Percentiles rank a stretch among this genome's conserved stretches.
Conservation (phyloP, 163 green algal genomes). For the Scenedesmus sp. region DNA sequence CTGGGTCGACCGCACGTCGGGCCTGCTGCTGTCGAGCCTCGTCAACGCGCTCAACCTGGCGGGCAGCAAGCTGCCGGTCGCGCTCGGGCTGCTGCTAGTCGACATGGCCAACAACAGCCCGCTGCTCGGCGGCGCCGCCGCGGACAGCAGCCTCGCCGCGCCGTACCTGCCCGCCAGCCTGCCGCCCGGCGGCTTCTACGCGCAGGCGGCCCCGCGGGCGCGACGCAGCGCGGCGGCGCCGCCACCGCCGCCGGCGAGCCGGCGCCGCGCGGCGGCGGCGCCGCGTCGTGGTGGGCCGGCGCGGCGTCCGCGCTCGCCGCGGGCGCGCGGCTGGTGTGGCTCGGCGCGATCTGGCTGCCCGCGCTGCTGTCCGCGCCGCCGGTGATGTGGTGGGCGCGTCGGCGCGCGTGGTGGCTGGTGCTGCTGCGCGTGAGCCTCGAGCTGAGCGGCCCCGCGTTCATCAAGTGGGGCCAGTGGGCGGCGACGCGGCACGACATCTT, state of each 20-base stretch:
- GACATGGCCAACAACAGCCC: constrained; percentile 51
- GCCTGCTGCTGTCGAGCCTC: constrained; percentile 42
- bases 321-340: constrained; percentile 48
- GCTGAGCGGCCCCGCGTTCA: constrained; percentile 75
- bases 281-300: not conserved
- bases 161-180: not conserved
- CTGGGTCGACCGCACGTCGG: constrained; percentile 14
- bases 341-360: constrained; percentile 67
- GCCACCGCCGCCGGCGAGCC: not conserved
- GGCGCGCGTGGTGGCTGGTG: constrained; percentile 62
- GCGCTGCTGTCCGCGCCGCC: constrained; percentile 58
- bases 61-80: constrained; percentile 49
- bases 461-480: constrained; percentile 97
- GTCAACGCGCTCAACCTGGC: constrained; percentile 52
- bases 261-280: not conserved
- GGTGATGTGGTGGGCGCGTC: constrained; percentile 48
- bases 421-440: constrained; percentile 68
- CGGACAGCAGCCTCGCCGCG: constrained; percentile 11
- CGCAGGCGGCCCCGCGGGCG: not conserved
- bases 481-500: constrained; percentile 93
- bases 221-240: not conserved
- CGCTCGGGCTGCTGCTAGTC: constrained; percentile 53
- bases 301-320: constrained; percentile 10
- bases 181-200: constrained; percentile 4
- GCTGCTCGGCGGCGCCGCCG: constrained; percentile 20